Percentiles rank a stretch among this genome's conserved stretches.
Conservation (phyloP, 2,329 filamentous ascomycete genomes). For the Stagonosporopsis vannaccii region DNA sequence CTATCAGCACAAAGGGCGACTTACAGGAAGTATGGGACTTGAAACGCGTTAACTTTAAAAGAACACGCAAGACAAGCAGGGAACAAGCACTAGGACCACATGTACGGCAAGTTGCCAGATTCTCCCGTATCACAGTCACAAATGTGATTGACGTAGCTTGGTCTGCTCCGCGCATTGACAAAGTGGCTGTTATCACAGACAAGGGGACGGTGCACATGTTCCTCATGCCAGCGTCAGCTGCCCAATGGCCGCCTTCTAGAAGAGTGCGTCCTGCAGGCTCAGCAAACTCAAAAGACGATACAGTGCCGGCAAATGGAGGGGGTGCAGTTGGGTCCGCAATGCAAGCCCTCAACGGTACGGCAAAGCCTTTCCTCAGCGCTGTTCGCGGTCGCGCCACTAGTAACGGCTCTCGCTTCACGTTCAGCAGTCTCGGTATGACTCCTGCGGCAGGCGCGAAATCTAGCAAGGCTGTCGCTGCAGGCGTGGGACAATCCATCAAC, state of each 20-base stretch:
- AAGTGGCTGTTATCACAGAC: slow-evolving; percentile 87
- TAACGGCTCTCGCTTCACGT: slow-evolving; percentile 43
- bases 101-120: slow-evolving; percentile 86
- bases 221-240: slow-evolving; percentile 81
- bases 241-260: slow-evolving; percentile 82
- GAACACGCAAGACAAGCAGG: slow-evolving; percentile 39
- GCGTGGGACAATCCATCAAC: slow-evolving; percentile 75
- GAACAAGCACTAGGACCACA: slow-evolving; percentile 49
- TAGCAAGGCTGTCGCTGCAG: slow-evolving; percentile 74
- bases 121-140: slow-evolving; percentile 89
- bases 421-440: slow-evolving; percentile 50
- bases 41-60: slow-evolving; percentile 62
- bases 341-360: slow-evolving; percentile 55
- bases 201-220: slow-evolving; percentile 95
- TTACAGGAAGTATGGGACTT: slow-evolving; percentile 84
- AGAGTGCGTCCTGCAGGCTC: slow-evolving; percentile 45
- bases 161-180: slow-evolving; percentile 81
- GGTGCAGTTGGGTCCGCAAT: slow-evolving; percentile 50
- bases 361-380: slow-evolving; percentile 47
- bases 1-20: slow-evolving; percentile 83
- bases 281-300: slow-evolving; percentile 42
- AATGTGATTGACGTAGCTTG: slow-evolving; percentile 90
- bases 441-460: slow-evolving; percentile 65
- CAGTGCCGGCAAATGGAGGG: slow-evolving; percentile 40
- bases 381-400: slow-evolving; percentile 46